These are phyloP conservation scores for Hemileia vastatrix DNA, from an alignment of 1,284 basidiomycete genomes.

Conservation along the genomic window DNA sequence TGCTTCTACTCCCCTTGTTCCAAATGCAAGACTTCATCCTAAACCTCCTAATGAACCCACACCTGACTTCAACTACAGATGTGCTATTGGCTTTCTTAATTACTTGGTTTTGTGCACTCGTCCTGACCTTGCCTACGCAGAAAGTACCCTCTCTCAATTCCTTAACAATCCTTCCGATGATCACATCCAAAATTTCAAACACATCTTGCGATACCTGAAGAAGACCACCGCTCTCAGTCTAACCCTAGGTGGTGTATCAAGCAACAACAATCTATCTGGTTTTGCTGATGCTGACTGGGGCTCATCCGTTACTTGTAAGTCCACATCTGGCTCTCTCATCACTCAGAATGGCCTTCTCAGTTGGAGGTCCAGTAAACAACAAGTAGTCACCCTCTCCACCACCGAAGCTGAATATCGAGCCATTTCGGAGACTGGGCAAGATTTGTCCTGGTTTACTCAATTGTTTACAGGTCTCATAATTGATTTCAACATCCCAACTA, in stretches of 20 bases:
- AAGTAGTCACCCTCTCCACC: no score
- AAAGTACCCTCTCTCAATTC: neutral
- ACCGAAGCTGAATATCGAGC: neutral
- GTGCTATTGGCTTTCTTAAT: neutral
- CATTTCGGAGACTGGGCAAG: neutral
- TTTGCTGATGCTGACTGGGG: no score
- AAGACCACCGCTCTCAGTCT: neutral
- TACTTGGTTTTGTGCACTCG: conserved; percentile 11
- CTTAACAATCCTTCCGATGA: neutral
- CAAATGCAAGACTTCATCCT: neutral
- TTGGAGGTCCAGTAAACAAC: no score
- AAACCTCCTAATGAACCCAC: neutral
- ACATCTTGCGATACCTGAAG: neutral
- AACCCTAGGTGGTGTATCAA: neutral
- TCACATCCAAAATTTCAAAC: neutral
- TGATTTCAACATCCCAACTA: no score
- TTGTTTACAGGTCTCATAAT: no score
- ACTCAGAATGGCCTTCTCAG: no score
- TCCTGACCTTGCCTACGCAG: conserved; percentile 4
- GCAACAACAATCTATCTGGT: no score
- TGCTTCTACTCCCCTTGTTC: neutral
- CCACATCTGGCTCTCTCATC: no score
- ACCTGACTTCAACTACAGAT: neutral
- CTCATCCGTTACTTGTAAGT: no score
- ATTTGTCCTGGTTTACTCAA: no score